Conservation (phyloP, 1,139 yeast species). For the Candida mesenterica region DNA sequence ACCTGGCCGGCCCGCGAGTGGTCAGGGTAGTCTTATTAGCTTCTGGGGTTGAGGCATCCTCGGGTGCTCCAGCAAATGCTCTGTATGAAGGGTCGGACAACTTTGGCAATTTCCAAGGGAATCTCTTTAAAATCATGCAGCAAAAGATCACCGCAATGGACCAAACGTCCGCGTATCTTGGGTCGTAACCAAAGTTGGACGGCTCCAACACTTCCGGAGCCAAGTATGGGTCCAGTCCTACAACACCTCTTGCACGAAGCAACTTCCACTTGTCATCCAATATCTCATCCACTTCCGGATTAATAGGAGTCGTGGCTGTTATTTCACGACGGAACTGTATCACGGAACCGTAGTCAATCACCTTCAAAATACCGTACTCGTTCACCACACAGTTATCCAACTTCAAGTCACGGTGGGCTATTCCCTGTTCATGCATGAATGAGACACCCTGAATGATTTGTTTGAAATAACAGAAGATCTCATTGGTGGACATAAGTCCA, state of each 20-base stretch:
- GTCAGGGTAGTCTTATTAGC: constrained; percentile 3
- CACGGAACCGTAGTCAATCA: constrained; percentile 79
- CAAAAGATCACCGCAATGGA: constrained; percentile 73
- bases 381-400: constrained; percentile 76
- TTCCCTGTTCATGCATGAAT: constrained; percentile 63
- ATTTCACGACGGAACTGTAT: constrained; percentile 52
- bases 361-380: constrained; percentile 57
- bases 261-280: constrained; percentile 26
- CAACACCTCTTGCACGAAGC: constrained; percentile 59
- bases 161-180: constrained; percentile 76
- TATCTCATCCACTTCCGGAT: constrained; percentile 15
- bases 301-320: constrained; percentile 7
- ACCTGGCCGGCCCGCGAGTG: constrained; percentile 31
- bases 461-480: constrained; percentile 64
- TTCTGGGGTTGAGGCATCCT: constrained; percentile 4
- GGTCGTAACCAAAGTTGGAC: constrained; percentile 53
- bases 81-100: constrained; percentile 53
- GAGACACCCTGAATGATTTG: constrained; percentile 63
- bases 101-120: constrained; percentile 80
- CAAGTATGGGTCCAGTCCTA: constrained; percentile 78
- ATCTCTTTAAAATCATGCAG: constrained; percentile 68
- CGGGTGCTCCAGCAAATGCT: constrained; percentile 31
- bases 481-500: constrained; percentile 58
- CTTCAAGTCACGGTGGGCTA: constrained; percentile 77
- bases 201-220: constrained; percentile 71